Percentiles rank a stretch among this genome's conserved stretches.
phyloP scores from a whole-genome alignment of 768 basidiomycete genomes.

The Lactarius psammicola region DNA sequence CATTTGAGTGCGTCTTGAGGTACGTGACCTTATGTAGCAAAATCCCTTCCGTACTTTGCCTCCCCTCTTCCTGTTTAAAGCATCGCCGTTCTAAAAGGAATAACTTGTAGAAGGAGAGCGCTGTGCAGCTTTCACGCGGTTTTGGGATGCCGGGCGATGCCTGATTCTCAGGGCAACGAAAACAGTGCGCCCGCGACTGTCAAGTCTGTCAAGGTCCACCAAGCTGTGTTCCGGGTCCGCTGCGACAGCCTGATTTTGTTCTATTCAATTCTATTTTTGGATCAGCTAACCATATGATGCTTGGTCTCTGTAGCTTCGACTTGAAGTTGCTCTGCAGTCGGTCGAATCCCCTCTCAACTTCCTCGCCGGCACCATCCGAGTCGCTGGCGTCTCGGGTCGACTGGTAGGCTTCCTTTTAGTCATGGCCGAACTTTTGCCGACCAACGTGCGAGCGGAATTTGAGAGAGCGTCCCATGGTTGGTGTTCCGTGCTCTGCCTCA shows the following conservation, averaged over 20 bases:
- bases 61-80: no score
- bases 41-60: no score
- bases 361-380: slow-evolving; percentile 58
- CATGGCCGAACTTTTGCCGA: slow-evolving; percentile 31
- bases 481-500: neutral
- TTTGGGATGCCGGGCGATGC: neutral
- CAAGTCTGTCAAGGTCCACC: neutral
- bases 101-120: no score
- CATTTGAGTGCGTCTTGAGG: no score
- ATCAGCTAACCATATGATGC: neutral
- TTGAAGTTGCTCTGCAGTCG: no score
- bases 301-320: no score
- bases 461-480: neutral
- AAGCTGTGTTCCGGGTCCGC: no score
- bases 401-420: slow-evolving; percentile 36
- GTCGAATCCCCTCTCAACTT: slow-evolving; percentile 63
- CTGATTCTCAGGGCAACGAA: slow-evolving; percentile 8
- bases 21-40: no score
- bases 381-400: slow-evolving; percentile 46
- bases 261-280: neutral
- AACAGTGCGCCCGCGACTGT: neutral
- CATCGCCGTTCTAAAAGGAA: neutral
- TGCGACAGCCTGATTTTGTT: no score
- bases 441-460: neutral
- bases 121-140: neutral